Percentiles rank a stretch among this genome's conserved stretches.
These are phyloP conservation scores for Lachnellula cervina DNA, from an alignment of 2,329 filamentous ascomycete species.

Conservation along the genomic window DNA sequence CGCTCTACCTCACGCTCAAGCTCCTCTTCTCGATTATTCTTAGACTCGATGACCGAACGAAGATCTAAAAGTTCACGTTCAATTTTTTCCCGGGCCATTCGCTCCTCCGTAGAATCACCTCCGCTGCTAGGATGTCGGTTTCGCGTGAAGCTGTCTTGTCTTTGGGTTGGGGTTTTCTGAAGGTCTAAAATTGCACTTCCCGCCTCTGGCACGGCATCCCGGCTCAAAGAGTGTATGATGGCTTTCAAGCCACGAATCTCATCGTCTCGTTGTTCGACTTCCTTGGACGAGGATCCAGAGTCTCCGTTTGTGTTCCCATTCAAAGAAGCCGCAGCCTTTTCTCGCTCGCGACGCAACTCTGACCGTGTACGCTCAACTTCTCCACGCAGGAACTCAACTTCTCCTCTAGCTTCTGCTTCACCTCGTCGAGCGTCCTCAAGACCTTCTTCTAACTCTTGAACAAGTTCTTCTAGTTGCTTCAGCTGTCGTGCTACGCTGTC, in stretches of 20 bases:
- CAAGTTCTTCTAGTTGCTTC: constrained; percentile 91
- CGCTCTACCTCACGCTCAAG: constrained; percentile 75
- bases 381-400: constrained; percentile 91
- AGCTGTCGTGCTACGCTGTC: constrained; percentile 86
- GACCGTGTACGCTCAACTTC: constrained; percentile 89
- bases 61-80: constrained; percentile 79
- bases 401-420: constrained; percentile 90
- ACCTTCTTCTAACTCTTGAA: constrained; percentile 94
- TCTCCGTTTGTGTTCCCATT: constrained; percentile 45
- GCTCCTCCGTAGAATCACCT: constrained; percentile 49
- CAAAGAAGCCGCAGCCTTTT: constrained; percentile 65
- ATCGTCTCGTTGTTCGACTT: constrained; percentile 90
- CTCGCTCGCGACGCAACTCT: constrained; percentile 81
- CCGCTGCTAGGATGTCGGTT: constrained; percentile 39
- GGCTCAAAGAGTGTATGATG: constrained; percentile 92
- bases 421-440: constrained; percentile 90
- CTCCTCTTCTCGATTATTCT: constrained; percentile 72
- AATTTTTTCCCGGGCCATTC: constrained; percentile 60
- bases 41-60: constrained; percentile 66
- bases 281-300: constrained; percentile 55
- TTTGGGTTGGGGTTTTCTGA: constrained; percentile 29
- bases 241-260: constrained; percentile 96
- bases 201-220: constrained; percentile 51
- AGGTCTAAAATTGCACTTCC: constrained; percentile 18
- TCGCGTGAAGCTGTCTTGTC: constrained; percentile 17